These are phyloP conservation scores for Fennellomyces sp. DNA, from an alignment of 371 early-diverging fungal species.

Conservation along the genomic window DNA sequence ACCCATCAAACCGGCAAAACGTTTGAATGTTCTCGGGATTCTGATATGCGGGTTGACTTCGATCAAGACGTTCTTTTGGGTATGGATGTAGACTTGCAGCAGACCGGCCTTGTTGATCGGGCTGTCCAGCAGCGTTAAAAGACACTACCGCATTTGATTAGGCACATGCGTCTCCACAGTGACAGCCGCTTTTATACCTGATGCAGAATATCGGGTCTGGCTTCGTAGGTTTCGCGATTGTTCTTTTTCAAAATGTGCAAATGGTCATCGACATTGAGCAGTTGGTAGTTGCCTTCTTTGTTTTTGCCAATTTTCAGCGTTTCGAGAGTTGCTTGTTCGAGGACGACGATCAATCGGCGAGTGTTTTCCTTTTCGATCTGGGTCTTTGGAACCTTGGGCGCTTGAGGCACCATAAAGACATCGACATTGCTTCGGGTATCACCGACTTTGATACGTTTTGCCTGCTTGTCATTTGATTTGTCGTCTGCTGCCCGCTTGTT, in stretches of 20 bases:
- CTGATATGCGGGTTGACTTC: conserved; percentile 97
- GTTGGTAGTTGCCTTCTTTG: conserved; percentile 88
- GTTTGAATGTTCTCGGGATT: conserved; percentile 97
- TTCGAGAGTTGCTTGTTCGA: conserved; percentile 90
- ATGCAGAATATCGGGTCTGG: conserved; percentile 97
- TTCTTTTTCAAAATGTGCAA: conserved; percentile 85
- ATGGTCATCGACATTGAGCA: conserved; percentile 97
- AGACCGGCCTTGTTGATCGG: conserved; percentile 98
- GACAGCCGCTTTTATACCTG: conserved; percentile 58
- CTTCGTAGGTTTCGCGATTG: conserved; percentile 81
- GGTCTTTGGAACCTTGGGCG: conserved; percentile 82
- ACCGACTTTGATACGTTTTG: conserved; percentile 54
- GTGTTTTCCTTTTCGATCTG: conserved; percentile 73
- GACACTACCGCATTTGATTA: conserved; percentile 62
- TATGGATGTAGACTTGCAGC: conserved; percentile 95
- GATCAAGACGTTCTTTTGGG: conserved; percentile 93
- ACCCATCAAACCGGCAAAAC: conserved; percentile 97
- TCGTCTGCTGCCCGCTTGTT: conserved; percentile 13
- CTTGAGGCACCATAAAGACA: conserved; percentile 69
- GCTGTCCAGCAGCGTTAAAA: conserved; percentile 95
- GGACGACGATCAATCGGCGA: conserved; percentile 91
- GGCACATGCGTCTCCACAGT: neutral
- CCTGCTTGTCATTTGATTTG: neutral
- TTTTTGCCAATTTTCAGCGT: conserved; percentile 94
- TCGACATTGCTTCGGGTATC: conserved; percentile 45